Percentiles rank a stretch among this genome's conserved stretches.
Evolutionary conservation across 805 yeast species (phyloP).

Genomic region (Schizosaccharomyces pombe): ASM294v3 CU329670.1:4708001-4708500

Average conservation of each 20-base stretch:
- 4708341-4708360: slow-evolving; percentile 9
- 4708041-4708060: slow-evolving; percentile 68
- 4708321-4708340: slow-evolving; percentile 18
- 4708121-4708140: slow-evolving; percentile 54
- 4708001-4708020: slow-evolving; percentile 52
- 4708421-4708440: too few relatives aligned
- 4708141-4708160: slow-evolving; percentile 55
- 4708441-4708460: too few relatives aligned
- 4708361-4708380: too few relatives aligned
- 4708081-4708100: slow-evolving; percentile 56
- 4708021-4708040: slow-evolving; percentile 54
- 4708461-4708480: too few relatives aligned
- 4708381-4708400: too few relatives aligned
- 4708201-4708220: slow-evolving; percentile 33
- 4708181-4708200: slow-evolving; percentile 47
- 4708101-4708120: slow-evolving; percentile 42
- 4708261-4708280: slow-evolving; percentile 39
- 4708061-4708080: slow-evolving; percentile 54
- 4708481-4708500: too few relatives aligned
- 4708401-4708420: too few relatives aligned
- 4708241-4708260: slow-evolving; percentile 54
- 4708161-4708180: slow-evolving; percentile 69
- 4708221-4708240: slow-evolving; percentile 48
- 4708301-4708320: slow-evolving; percentile 23
- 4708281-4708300: slow-evolving; percentile 38